Evolutionary conservation across 441 rosid genomes (phyloP), one percentile per base, ranked within the genome.

Genomic region (Theobroma grandiflorum): DNA sequence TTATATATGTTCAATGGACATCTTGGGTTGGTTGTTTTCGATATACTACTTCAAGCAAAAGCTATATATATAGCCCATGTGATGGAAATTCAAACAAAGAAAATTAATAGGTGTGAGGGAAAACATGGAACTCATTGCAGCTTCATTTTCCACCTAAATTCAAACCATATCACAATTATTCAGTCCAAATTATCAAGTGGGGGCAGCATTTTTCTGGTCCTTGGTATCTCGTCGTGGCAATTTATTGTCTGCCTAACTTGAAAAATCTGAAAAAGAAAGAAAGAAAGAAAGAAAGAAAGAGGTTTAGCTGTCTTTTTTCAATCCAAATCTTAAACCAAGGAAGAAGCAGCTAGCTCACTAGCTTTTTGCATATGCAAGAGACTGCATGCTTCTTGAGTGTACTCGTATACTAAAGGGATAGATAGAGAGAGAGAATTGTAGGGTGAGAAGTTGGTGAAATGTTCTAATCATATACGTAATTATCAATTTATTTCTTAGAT

Each of bases 71-170:
- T 16, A 20, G 38, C 2, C 31, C 70, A 62, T 49, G 33, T 62
- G 78, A 62, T 50, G 9, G 43, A 45, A 45, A 37, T n/a, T 31
- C n/a, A 26, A 38, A 73, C 18, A 58, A 58, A 52, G 16, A 74
- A 26, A 26, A 43, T 8, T 61, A 8, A 47, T 64, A 15, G 31
- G 9, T 26, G 16, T 47, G 31, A 62, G 58, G 43, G 43, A 61
- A 75, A 76, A 76, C 79, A 52, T 63, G 79, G 3, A 76, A 63
- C 64, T 52, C 35, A 18, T 52, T 52, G 1, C 2, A 14, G n/a
- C 15, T 50, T 57, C 4, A 49, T 18, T 59, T 72, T 62, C 14
- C 42, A 33, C 42, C 75, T 4, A 72, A n/a, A 52, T 26, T 20
- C 33, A 20, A 26, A 67, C 52, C 5, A 67, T 6, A 67, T 22